Conservation (phyloP, 345 rosid genomes). For the Psidium friedrichsthalianum region DNA sequence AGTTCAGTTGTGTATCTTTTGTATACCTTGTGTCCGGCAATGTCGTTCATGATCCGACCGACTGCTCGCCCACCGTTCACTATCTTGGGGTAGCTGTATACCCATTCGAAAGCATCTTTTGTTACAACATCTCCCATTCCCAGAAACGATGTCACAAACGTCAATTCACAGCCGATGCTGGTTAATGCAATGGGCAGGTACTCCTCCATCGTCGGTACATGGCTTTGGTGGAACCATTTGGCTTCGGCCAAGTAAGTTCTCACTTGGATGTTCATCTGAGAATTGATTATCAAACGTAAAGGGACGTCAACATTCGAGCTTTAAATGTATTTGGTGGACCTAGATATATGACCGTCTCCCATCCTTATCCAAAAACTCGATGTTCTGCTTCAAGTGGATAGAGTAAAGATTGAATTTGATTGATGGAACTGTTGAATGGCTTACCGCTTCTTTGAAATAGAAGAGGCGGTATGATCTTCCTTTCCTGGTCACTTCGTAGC, state of each 20-base stretch:
- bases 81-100: background rate
- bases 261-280: too few species aligned
- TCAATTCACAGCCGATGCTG: background rate
- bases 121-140: constrained; percentile 1
- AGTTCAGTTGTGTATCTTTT: background rate
- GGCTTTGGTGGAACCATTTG: background rate
- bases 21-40: constrained; percentile 2
- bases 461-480: constrained; percentile 4
- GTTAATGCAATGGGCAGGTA: background rate
- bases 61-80: background rate
- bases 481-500: background rate
- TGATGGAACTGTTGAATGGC: background rate
- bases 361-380: too few species aligned
- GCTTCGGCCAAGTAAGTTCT: too few species aligned
- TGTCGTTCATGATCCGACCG: constrained; percentile 6
- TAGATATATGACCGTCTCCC: too few species aligned
- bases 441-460: constrained; percentile 17
- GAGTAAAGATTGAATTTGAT: background rate
- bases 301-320: too few species aligned
- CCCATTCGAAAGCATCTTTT: constrained; percentile 4
- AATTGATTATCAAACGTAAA: too few species aligned
- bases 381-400: background rate
- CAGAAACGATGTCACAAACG: background rate
- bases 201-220: constrained; percentile 13
- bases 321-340: too few species aligned